phyloP scores from a whole-genome alignment of 257 asterid genomes.

The Haberlea rhodopensis region DNA sequence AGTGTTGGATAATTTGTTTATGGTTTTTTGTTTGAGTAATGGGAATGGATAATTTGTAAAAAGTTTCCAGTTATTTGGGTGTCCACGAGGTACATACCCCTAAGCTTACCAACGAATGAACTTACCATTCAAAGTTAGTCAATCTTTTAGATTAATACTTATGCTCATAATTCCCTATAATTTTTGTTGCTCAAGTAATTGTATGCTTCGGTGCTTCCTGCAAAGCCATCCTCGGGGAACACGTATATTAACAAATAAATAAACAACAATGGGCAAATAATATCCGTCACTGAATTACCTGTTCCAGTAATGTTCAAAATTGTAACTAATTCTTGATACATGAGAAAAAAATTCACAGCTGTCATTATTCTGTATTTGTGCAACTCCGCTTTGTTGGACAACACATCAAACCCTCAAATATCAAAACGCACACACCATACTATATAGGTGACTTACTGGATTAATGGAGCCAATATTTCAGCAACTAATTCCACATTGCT shows the following conservation, averaged over 20 bases:
- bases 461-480: slow-evolving; percentile 34
- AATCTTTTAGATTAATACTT: background rate
- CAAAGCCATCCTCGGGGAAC: background rate
- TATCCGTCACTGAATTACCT: slow-evolving; percentile 20
- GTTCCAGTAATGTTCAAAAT: slow-evolving; percentile 31
- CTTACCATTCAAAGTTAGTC: background rate
- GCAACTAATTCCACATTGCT: slow-evolving; percentile 82
- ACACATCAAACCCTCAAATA: slow-evolving; percentile 30
- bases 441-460: slow-evolving; percentile 14
- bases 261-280: no score
- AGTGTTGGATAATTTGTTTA: no score
- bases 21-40: no score
- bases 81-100: background rate
- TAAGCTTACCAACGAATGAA: no score
- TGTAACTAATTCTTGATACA: slow-evolving; percentile 28
- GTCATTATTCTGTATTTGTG: slow-evolving; percentile 34
- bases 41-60: no score
- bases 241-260: background rate
- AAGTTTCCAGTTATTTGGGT: no score
- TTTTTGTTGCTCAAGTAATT: no score
- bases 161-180: background rate
- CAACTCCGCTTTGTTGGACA: slow-evolving; percentile 26
- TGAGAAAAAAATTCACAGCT: slow-evolving; percentile 29
- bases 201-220: no score
- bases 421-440: slow-evolving; percentile 20